Evolutionary conservation across 2,329 filamentous ascomycete genomes (phyloP).

Genomic region (Trichoderma harzianum): DNA sequence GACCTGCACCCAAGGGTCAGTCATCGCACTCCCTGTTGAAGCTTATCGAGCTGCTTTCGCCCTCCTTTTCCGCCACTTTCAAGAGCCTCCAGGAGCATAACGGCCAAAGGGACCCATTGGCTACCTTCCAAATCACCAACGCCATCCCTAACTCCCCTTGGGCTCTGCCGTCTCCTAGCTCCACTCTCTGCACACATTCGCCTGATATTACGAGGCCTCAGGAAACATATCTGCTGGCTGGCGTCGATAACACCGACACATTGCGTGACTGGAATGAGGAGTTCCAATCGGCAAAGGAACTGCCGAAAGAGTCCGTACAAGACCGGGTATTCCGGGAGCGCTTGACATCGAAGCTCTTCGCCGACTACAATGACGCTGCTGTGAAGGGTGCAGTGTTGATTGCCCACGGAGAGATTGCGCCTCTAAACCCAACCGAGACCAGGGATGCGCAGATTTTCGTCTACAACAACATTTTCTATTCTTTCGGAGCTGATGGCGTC

Average conservation of each 20-base stretch:
- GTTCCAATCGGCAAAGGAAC: constrained; percentile 92
- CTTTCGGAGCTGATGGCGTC: constrained; percentile 94
- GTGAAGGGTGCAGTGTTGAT: constrained; percentile 89
- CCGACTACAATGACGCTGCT: constrained; percentile 95
- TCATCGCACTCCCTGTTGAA: constrained; percentile 82
- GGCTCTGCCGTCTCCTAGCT: constrained; percentile 71
- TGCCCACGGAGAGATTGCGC: constrained; percentile 85
- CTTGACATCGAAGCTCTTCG: constrained; percentile 90
- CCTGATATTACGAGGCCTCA: constrained; percentile 85
- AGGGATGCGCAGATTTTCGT: constrained; percentile 97
- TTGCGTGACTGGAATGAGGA: constrained; percentile 98
- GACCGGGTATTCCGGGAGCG: constrained; percentile 95
- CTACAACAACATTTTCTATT: constrained; percentile 99
- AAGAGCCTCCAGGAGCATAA: constrained; percentile 78
- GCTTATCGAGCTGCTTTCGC: constrained; percentile 74
- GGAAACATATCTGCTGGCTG: constrained; percentile 85
- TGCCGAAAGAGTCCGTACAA: constrained; percentile 90
- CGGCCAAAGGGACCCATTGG: constrained; percentile 78
- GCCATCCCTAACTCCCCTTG: constrained; percentile 89
- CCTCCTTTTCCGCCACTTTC: constrained; percentile 77
- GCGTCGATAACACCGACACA: constrained; percentile 90
- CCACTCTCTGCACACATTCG: constrained; percentile 65
- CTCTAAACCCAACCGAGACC: constrained; percentile 89
- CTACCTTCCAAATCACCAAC: constrained; percentile 94
- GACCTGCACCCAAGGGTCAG: constrained; percentile 71